Percentiles rank a stretch among this genome's conserved stretches.
phyloP scores from a whole-genome alignment of 2,329 filamentous ascomycete species.

The Neopestalotiopsis clavispora region DNA sequence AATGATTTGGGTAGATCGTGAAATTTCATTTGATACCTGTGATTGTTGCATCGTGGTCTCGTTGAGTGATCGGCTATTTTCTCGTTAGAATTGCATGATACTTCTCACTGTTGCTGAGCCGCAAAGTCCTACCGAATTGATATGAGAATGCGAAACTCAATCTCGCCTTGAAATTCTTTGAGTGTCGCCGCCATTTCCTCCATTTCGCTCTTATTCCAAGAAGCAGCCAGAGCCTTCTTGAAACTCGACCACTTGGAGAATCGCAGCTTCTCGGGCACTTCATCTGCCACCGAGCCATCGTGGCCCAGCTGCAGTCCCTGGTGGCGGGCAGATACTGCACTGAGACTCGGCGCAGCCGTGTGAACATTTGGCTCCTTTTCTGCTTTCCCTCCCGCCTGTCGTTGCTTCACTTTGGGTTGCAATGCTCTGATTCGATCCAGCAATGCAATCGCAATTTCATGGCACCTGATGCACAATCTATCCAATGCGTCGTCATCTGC shows the following conservation, averaged over 20 bases:
- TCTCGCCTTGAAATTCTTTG: background rate
- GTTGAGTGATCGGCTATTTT: background rate
- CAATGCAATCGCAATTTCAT: background rate
- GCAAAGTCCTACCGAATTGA: conserved; percentile 3
- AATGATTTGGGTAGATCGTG: background rate
- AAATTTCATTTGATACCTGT: background rate
- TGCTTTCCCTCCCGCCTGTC: background rate
- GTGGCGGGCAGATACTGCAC: background rate
- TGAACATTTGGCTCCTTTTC: background rate
- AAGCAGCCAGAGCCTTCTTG: background rate
- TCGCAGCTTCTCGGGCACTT: background rate
- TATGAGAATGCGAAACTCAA: conserved; percentile 9
- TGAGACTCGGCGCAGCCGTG: too few relatives aligned
- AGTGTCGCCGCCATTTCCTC: conserved; percentile 4
- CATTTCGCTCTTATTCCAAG: conserved; percentile 12
- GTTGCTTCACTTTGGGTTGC: background rate
- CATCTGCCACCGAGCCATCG: background rate
- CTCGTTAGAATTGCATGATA: background rate
- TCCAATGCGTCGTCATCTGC: conserved; percentile 2
- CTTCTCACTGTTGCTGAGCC: background rate
- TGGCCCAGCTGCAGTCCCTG: background rate
- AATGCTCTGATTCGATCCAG: background rate
- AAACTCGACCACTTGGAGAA: conserved; percentile 13
- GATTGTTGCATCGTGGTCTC: background rate
- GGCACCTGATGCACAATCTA: background rate